phyloP scores from a whole-genome alignment of 805 yeast species.

The Candida insectalens region DNA sequence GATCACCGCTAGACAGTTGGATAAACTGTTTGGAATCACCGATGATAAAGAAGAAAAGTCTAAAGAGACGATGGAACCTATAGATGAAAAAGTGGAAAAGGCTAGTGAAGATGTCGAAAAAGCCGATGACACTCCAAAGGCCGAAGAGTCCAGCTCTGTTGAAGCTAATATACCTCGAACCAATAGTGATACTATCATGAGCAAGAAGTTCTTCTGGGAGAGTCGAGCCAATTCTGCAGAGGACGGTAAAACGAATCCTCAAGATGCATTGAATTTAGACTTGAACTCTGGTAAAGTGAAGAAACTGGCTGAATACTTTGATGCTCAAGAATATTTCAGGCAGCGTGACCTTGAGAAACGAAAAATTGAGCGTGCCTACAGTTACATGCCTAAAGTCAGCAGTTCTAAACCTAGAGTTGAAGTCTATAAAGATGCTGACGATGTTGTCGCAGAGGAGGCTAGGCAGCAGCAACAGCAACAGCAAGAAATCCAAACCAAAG shows the following conservation, averaged over 20 bases:
- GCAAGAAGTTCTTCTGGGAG: constrained; percentile 14
- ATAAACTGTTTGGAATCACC: constrained; percentile 43
- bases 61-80: constrained; percentile 7
- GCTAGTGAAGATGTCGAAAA: neutral
- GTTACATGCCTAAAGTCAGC: constrained; percentile 64
- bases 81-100: constrained; percentile 3
- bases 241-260: constrained; percentile 4
- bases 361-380: constrained; percentile 42
- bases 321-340: constrained; percentile 76
- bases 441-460: constrained; percentile 36
- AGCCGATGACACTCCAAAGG: neutral
- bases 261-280: constrained; percentile 5
- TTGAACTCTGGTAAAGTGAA: constrained; percentile 38
- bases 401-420: constrained; percentile 84
- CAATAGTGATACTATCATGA: constrained; percentile 1
- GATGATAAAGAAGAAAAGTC: constrained; percentile 6
- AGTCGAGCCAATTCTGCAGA: constrained; percentile 14
- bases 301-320: constrained; percentile 57
- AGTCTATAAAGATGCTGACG: constrained; percentile 77
- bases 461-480: neutral
- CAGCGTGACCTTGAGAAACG: constrained; percentile 73
- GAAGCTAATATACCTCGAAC: neutral
- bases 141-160: neutral
- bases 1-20: constrained; percentile 80
- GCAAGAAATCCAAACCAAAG: neutral